phyloP scores from a whole-genome alignment of 805 yeast genomes.

The Candida schatavii region DNA sequence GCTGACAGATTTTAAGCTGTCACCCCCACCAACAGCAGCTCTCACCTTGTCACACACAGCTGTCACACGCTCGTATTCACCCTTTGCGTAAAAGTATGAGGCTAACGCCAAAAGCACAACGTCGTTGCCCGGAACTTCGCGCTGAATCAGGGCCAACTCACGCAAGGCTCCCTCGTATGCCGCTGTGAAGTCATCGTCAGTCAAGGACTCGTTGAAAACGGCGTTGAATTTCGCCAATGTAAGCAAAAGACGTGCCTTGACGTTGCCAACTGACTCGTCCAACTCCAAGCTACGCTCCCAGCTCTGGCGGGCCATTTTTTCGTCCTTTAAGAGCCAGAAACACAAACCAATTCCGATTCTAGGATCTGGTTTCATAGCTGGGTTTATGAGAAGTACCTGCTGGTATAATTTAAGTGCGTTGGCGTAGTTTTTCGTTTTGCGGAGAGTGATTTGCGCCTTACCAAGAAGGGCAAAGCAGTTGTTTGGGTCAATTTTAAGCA shows the following conservation, averaged over 20 bases:
- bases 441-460: conserved; percentile 76
- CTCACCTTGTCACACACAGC: conserved; percentile 53
- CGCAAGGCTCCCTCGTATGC: conserved; percentile 59
- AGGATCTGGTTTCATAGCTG: conserved; percentile 83
- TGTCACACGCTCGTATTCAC: conserved; percentile 55
- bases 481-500: conserved; percentile 51
- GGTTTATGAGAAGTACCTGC: conserved; percentile 72
- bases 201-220: conserved; percentile 52
- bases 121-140: conserved; percentile 47
- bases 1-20: not conserved
- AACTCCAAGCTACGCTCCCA: conserved; percentile 80
- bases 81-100: conserved; percentile 68
- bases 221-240: conserved; percentile 67
- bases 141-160: conserved; percentile 37
- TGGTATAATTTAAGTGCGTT: conserved; percentile 82
- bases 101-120: conserved; percentile 66
- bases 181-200: conserved; percentile 59
- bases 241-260: conserved; percentile 62
- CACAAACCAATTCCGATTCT: conserved; percentile 93
- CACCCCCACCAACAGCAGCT: conserved; percentile 16
- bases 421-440: conserved; percentile 62
- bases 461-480: conserved; percentile 79
- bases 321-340: conserved; percentile 84
- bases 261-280: conserved; percentile 45
- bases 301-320: conserved; percentile 69